Evolutionary conservation across 2,329 filamentous ascomycete species (phyloP).

Genomic region (Nannizzia gypsea): DNA sequence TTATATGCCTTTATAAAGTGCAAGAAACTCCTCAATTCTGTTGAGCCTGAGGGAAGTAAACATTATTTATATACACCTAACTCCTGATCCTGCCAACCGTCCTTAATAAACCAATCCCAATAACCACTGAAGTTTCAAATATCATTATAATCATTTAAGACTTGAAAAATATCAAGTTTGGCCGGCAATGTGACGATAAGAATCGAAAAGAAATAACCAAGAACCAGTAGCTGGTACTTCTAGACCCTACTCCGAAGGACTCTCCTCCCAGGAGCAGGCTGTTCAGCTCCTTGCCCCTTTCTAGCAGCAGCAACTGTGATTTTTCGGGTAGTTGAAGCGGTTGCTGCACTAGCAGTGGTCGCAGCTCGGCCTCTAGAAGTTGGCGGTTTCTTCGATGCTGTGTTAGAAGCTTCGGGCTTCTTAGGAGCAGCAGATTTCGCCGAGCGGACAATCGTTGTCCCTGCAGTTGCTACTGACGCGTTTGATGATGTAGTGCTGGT

Average conservation of each 20-base stretch:
- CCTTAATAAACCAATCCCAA: background rate
- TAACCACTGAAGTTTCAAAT: background rate
- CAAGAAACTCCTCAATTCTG: too few relatives aligned
- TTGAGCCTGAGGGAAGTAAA: too few relatives aligned
- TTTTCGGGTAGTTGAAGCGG: slow-evolving; percentile 26
- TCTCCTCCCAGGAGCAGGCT: slow-evolving; percentile 25
- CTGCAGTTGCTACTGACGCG: slow-evolving; percentile 29
- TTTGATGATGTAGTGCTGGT: slow-evolving; percentile 25
- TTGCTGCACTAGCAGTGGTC: slow-evolving; percentile 24
- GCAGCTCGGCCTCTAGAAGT: slow-evolving; percentile 17
- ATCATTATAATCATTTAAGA: slow-evolving; percentile 1
- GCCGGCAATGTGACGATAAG: background rate
- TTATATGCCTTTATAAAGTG: background rate
- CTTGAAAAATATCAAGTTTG: background rate
- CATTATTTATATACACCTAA: background rate
- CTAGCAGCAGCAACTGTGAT: slow-evolving; percentile 22
- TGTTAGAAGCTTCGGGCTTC: slow-evolving; percentile 19
- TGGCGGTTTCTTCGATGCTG: slow-evolving; percentile 6
- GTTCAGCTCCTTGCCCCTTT: slow-evolving; percentile 26
- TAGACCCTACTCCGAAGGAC: slow-evolving; percentile 30
- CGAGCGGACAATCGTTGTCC: slow-evolving; percentile 28
- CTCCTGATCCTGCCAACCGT: background rate
- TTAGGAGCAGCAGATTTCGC: slow-evolving; percentile 20
- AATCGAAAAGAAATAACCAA: background rate
- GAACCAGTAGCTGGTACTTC: background rate